Conservation (phyloP, 2,329 filamentous ascomycete genomes). For the Claviceps monticola region DNA sequence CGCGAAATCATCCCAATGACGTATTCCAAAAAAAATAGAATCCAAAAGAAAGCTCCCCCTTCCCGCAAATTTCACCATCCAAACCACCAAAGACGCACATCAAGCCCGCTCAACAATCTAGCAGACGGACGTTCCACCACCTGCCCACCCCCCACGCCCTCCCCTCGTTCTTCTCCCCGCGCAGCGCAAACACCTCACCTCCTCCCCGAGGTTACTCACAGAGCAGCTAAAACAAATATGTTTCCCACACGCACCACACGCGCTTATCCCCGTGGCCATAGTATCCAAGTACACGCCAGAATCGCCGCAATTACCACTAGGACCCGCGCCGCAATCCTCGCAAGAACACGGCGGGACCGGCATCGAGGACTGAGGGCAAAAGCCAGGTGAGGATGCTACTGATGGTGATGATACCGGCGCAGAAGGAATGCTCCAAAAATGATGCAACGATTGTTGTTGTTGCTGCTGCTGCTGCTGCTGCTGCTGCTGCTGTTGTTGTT, state of each 20-base stretch:
- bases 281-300: conserved; percentile 27
- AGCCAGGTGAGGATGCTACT: background rate
- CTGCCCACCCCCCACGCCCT: conserved; percentile 9
- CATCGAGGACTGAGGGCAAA: conserved; percentile 1
- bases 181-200: conserved; percentile 39
- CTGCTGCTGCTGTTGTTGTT: conserved; percentile 5
- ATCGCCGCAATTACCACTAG: conserved; percentile 10
- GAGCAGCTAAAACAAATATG: conserved; percentile 46
- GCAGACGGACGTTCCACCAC: conserved; percentile 10
- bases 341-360: conserved; percentile 24
- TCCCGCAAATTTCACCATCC: no score
- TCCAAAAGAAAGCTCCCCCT: no score
- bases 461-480: conserved; percentile 1
- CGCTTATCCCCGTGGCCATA: conserved; percentile 12
- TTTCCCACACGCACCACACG: conserved; percentile 38
- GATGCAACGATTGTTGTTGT: conserved; percentile 40
- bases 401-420: background rate
- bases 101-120: conserved; percentile 3
- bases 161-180: conserved; percentile 23
- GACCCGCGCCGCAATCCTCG: conserved; percentile 36
- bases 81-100: background rate
- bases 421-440: conserved; percentile 44
- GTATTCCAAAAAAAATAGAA: no score
- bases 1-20: no score
- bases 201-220: conserved; percentile 41